These are phyloP conservation scores for Myrmaecium sp. DNA, from an alignment of 2,329 filamentous ascomycete species.

Conservation along the genomic window DNA sequence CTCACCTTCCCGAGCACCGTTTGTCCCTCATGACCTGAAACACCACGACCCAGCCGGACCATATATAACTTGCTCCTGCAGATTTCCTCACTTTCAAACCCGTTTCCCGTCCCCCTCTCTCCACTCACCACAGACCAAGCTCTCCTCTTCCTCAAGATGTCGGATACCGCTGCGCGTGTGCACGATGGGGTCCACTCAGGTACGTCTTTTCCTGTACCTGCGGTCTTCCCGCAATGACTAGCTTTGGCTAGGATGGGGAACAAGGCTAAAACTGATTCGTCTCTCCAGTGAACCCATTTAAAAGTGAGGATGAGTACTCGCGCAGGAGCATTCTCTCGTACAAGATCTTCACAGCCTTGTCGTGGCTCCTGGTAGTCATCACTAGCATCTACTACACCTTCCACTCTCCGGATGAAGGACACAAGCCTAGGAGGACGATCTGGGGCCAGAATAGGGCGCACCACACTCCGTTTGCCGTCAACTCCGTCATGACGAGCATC, in stretches of 20 bases:
- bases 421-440: slow-evolving; percentile 40
- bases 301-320: slow-evolving; percentile 49
- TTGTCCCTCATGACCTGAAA: too few species aligned
- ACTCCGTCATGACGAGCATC: slow-evolving; percentile 43
- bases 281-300: slow-evolving; percentile 55
- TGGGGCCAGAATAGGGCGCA: slow-evolving; percentile 56
- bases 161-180: too few species aligned
- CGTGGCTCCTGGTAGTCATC: slow-evolving; percentile 58
- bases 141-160: too few species aligned
- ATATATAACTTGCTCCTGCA: too few species aligned
- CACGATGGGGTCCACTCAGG: slow-evolving; percentile 5
- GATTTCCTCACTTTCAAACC: too few species aligned
- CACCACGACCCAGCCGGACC: too few species aligned
- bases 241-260: background rate
- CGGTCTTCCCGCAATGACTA: background rate
- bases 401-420: slow-evolving; percentile 45
- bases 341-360: slow-evolving; percentile 56
- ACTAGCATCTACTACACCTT: slow-evolving; percentile 60
- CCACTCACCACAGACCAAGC: too few species aligned
- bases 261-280: slow-evolving; percentile 2
- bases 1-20: too few species aligned
- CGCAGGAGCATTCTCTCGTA: slow-evolving; percentile 48
- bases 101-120: too few species aligned
- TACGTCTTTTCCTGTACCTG: slow-evolving; percentile 1
- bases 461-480: slow-evolving; percentile 60